These are phyloP conservation scores for Neurospora sp. DNA, from an alignment of 495 filamentous ascomycete species.

Conservation along the genomic window DNA sequence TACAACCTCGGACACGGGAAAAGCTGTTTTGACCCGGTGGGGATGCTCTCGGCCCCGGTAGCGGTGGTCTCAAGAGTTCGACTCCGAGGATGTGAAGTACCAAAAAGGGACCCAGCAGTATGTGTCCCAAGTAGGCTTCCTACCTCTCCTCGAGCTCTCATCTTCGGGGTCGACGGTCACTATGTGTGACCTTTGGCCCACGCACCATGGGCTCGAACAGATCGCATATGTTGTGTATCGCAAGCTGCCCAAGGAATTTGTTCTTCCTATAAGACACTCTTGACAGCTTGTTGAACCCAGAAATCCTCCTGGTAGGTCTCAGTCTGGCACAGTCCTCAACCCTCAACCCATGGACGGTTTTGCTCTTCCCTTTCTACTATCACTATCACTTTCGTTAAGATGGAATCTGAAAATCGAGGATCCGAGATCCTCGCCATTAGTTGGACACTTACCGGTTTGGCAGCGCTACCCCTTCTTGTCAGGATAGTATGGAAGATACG, in stretches of 20 bases:
- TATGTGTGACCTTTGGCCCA: neutral
- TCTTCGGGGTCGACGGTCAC: neutral
- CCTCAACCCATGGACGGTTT: neutral
- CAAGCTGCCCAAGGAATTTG: neutral
- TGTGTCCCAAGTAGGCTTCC: neutral
- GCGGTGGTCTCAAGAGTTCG: neutral
- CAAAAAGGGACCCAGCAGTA: neutral
- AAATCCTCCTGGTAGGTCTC: neutral
- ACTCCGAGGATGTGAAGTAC: neutral
- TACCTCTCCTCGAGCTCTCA: neutral
- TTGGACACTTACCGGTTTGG: constrained; percentile 17
- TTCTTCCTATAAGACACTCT: neutral
- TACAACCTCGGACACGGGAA: neutral
- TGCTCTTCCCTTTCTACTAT: neutral
- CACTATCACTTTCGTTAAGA: neutral
- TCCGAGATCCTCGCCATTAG: constrained; percentile 12
- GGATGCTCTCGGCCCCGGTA: neutral
- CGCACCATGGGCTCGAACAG: neutral
- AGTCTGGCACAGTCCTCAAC: neutral
- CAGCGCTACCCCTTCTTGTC: constrained; percentile 19
- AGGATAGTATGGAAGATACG: constrained; percentile 24
- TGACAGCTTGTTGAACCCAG: neutral
- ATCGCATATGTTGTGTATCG: neutral
- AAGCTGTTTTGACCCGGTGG: neutral
- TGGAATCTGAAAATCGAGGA: constrained; percentile 13